These are phyloP conservation scores for Kodamaea fungicola DNA, from an alignment of 1,139 yeast species.

Conservation along the genomic window DNA sequence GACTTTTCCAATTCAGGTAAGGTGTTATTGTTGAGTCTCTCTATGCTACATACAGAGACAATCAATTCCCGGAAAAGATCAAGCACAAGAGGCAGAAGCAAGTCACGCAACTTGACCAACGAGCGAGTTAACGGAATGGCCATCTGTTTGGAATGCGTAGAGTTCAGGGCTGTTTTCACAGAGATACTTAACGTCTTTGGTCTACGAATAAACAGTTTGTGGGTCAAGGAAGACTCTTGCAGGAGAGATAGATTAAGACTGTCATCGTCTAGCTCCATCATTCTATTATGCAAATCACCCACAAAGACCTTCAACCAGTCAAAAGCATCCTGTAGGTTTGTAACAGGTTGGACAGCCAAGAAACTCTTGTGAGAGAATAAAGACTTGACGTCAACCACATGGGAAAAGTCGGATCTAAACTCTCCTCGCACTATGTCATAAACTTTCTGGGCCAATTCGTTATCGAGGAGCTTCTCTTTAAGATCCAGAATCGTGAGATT, in stretches of 20 bases:
- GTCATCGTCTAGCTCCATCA: conserved; percentile 76
- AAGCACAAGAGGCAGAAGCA: conserved; percentile 27
- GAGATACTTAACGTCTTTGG: conserved; percentile 53
- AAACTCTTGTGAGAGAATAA: conserved; percentile 90
- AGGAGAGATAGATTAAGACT: conserved; percentile 30
- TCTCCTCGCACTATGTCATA: conserved; percentile 66
- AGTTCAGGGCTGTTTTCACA: conserved; percentile 20
- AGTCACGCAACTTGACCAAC: conserved; percentile 33
- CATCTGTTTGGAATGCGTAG: conserved; percentile 43
- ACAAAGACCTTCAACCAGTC: conserved; percentile 84
- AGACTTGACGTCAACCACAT: conserved; percentile 66
- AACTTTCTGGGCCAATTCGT: conserved; percentile 44
- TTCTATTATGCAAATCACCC: conserved; percentile 71
- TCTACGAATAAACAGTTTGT: conserved; percentile 20
- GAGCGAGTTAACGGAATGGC: conserved; percentile 39
- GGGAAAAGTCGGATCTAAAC: conserved; percentile 48
- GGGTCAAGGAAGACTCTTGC: conserved; percentile 9
- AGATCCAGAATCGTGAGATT: conserved; percentile 37
- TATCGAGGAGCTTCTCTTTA: conserved; percentile 32
- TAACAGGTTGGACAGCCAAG: conserved; percentile 46
- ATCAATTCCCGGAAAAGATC: conserved; percentile 30
- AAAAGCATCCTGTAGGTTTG: conserved; percentile 52
- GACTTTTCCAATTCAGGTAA: conserved; percentile 34
- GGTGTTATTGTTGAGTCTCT: conserved; percentile 27
- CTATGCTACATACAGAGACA: conserved; percentile 22